Conservation (phyloP, 305 asterid genomes). For the Fraxinus greggii region DNA sequence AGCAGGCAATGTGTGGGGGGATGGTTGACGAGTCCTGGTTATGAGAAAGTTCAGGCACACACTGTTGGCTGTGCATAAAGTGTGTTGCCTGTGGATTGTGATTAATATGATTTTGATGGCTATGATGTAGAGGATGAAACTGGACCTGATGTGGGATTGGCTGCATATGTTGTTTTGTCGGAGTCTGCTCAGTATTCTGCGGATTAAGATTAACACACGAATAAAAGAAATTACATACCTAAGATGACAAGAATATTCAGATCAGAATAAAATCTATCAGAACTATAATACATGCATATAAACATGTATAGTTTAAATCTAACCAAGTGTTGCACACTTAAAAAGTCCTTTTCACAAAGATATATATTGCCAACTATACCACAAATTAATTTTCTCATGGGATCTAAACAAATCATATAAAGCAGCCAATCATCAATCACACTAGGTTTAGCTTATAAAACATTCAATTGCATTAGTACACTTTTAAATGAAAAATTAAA, state of each 20-base stretch:
- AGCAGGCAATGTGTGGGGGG: conserved; percentile 38
- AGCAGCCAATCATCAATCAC: background rate
- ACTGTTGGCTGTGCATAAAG: conserved; percentile 65
- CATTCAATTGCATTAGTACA: background rate
- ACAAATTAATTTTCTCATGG: background rate
- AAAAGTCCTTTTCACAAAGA: background rate
- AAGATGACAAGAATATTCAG: conserved; percentile 4
- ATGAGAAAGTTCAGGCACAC: conserved; percentile 77
- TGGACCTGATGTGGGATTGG: conserved; percentile 58
- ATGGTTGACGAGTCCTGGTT: conserved; percentile 59
- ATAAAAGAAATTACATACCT: background rate
- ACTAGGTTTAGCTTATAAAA: background rate
- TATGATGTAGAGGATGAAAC: conserved; percentile 62
- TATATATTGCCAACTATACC: background rate
- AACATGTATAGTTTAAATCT: background rate
- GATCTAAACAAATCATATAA: background rate
- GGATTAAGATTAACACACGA: conserved; percentile 13
- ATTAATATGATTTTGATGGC: conserved; percentile 59
- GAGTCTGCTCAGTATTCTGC: conserved; percentile 54
- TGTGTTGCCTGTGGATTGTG: conserved; percentile 62
- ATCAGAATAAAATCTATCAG: background rate
- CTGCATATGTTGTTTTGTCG: conserved; percentile 70
- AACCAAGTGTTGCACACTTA: background rate
- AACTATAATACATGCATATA: background rate
- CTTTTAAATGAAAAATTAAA: background rate